phyloP scores from a whole-genome alignment of 1,284 basidiomycete species.

The Entoloma clypeatum region DNA sequence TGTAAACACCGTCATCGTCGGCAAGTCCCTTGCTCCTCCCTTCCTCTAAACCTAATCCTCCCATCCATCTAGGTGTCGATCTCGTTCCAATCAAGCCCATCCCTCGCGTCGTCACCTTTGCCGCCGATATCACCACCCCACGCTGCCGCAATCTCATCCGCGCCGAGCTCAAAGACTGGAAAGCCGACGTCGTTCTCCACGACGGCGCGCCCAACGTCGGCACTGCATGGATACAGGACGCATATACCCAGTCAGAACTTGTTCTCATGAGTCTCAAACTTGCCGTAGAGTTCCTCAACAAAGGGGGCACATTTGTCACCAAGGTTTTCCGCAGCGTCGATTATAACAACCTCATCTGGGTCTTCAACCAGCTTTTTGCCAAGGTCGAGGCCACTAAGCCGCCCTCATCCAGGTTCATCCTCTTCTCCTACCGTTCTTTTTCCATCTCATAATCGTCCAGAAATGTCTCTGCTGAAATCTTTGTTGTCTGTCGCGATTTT shows the following conservation, averaged over 20 bases:
- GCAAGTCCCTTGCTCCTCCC: slow-evolving; percentile 47
- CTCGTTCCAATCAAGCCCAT: slow-evolving; percentile 96
- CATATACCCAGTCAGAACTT: slow-evolving; percentile 96
- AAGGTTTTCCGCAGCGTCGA: slow-evolving; percentile 99
- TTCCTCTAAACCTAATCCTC: slow-evolving; percentile 4
- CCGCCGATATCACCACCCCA: slow-evolving; percentile 92
- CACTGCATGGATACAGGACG: slow-evolving; percentile 99
- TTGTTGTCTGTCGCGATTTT: slow-evolving; percentile 97
- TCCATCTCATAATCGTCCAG: slow-evolving; percentile 37
- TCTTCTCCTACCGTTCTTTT: slow-evolving; percentile 4
- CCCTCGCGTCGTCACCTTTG: slow-evolving; percentile 89
- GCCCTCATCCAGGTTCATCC: slow-evolving; percentile 83
- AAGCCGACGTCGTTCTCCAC: slow-evolving; percentile 99
- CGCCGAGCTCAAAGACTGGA: slow-evolving; percentile 95
- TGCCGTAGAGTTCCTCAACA: slow-evolving; percentile 91
- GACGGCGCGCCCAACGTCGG: slow-evolving; percentile 99
- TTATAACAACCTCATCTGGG: slow-evolving; percentile 99
- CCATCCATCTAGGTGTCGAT: slow-evolving; percentile 70
- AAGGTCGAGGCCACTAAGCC: slow-evolving; percentile 99
- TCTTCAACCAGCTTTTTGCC: slow-evolving; percentile 95
- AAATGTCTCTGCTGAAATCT: slow-evolving; percentile 99
- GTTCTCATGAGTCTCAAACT: slow-evolving; percentile 96
- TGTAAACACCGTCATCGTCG: slow-evolving; percentile 90
- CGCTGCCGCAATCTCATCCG: slow-evolving; percentile 88
- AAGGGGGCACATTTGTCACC: slow-evolving; percentile 95